Conservation (phyloP, 345 rosid species). For the Dimocarpus longan region DNA sequence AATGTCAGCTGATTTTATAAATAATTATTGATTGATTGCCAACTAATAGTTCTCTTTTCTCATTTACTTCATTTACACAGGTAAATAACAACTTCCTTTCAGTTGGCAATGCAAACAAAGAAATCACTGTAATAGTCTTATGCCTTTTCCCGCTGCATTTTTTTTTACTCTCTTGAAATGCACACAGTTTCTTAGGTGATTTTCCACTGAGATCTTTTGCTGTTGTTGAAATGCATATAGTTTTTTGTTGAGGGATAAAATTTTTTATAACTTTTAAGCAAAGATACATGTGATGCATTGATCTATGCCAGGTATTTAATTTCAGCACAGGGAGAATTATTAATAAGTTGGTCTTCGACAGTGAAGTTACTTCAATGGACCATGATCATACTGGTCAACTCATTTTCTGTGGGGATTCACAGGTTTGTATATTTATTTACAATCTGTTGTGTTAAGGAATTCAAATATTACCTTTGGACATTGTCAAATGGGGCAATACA, state of each 20-base stretch:
- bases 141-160: slow-evolving; percentile 24
- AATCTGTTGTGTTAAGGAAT: not conserved
- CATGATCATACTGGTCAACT: slow-evolving; percentile 97
- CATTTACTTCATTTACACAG: slow-evolving; percentile 45
- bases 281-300: not conserved
- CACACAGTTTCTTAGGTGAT: not conserved
- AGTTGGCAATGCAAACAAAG: slow-evolving; percentile 88
- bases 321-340: slow-evolving; percentile 98
- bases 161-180: not conserved
- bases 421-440: slow-evolving; percentile 41
- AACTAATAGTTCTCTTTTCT: slow-evolving; percentile 11
- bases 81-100: slow-evolving; percentile 96
- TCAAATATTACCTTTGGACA: not conserved
- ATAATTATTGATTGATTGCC: slow-evolving; percentile 6
- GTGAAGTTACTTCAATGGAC: slow-evolving; percentile 89
- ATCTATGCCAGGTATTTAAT: slow-evolving; percentile 70
- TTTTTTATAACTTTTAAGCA: not conserved
- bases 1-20: not conserved
- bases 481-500: slow-evolving; percentile 14
- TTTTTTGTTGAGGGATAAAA: not conserved
- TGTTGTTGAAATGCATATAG: not conserved
- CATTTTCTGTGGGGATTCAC: slow-evolving; percentile 92
- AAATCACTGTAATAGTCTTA: slow-evolving; percentile 65
- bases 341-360: slow-evolving; percentile 53
- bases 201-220: not conserved